Percentiles rank a stretch among this genome's conserved stretches.
Evolutionary conservation across 1,284 basidiomycete genomes (phyloP).

Genomic region (Ganoderma meredithae): DNA sequence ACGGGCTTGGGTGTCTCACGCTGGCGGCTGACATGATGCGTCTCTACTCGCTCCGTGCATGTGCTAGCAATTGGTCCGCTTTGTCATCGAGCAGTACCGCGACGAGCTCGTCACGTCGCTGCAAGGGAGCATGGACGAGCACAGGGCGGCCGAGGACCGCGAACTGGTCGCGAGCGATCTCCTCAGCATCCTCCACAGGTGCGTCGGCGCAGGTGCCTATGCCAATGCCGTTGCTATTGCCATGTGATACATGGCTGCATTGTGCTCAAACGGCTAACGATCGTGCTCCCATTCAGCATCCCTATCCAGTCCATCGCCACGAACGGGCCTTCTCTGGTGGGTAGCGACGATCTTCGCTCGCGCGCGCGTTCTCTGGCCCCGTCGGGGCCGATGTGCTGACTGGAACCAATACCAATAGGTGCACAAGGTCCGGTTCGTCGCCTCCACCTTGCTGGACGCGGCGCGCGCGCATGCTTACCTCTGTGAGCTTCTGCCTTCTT

Average conservation of each 20-base stretch:
- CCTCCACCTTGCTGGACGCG: constrained; percentile 85
- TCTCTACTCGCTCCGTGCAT: background rate
- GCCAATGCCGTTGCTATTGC: no score
- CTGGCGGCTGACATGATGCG: background rate
- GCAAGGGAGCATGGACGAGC: constrained; percentile 70
- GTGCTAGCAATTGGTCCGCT: constrained; percentile 85
- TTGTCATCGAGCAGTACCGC: constrained; percentile 88
- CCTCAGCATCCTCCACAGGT: constrained; percentile 83
- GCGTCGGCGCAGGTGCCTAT: no score
- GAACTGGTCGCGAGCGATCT: constrained; percentile 83
- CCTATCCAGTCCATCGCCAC: constrained; percentile 91
- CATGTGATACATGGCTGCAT: constrained; percentile 14
- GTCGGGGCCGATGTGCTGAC: constrained; percentile 5
- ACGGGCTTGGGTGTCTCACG: background rate
- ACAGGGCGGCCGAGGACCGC: constrained; percentile 70
- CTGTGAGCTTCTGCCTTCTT: constrained; percentile 54
- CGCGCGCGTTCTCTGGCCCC: constrained; percentile 14
- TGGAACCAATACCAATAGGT: constrained; percentile 52
- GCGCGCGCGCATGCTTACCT: constrained; percentile 82
- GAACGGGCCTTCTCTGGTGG: constrained; percentile 81
- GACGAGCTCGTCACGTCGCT: constrained; percentile 79
- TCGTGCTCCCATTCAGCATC: constrained; percentile 57
- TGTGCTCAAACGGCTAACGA: constrained; percentile 14
- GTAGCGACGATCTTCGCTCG: constrained; percentile 31
- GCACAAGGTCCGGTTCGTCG: constrained; percentile 89